Base-by-base conservation (phyloP, 2,329 filamentous ascomycete genomes). In the Huntiella moniliformis region DNA sequence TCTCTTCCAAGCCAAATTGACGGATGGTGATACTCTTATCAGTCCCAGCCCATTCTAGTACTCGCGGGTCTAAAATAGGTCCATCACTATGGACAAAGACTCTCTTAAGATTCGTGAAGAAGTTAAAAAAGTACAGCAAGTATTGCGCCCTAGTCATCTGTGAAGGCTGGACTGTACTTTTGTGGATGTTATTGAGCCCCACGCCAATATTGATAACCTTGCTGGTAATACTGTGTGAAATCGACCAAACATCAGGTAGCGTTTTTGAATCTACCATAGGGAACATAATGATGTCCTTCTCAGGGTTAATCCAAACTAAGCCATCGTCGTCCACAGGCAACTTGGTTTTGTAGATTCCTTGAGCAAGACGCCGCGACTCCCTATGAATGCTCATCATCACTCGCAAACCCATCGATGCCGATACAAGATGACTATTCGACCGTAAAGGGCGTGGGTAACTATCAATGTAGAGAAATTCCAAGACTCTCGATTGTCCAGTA, bases 301-400 rank as follows among this genome's bases (percentile, higher is more conserved):
- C n/a, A 1, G 47, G 47, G 11, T 40, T 45, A 15, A 46, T 43
- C 16, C 47, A 22, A 13, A 49, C 11, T 11, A 34, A 12, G 5
- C 39, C 34, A 5, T 38, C 33, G n/a, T 39, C 43, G 5, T 43
- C 31, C 4, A 49, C 13, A 8, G 5, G 2, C 17, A 49, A 22
- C n/a, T 15, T 46, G 7, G 17, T 38, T 4, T 35, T 43, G 33
- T 37, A 49, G 13, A 38, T 46, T 4, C 11, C n/a, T n/a, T 8
- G 18, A 13, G 43, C 47, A 38, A 49, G 22, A 5, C 5, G n/a
- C 10, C 47, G 43, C 6, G 42, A 42, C 34, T 45, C 43, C 10
- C 32, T 28, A 18, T 38, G 18, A 15, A 49, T 44, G 22, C 43
- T 18, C 47, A 49, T 49, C 18, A 49, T 39, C 4, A 45, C 38